Conservation (phyloP, 148 eudicot species). For the Polygonum aviculare region DNA sequence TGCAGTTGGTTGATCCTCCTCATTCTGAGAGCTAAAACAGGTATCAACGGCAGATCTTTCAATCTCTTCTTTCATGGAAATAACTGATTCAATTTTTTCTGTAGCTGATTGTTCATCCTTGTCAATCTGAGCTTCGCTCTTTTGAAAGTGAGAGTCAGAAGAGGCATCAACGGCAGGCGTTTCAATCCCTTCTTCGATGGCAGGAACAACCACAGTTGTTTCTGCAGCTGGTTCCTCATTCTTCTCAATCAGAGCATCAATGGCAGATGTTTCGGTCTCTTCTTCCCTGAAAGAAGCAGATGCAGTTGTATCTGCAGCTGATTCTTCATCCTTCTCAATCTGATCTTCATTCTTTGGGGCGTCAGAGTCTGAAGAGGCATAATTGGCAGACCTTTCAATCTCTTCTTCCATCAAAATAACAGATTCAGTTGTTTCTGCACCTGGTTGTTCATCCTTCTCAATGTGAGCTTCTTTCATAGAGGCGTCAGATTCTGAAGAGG, state of each 20-base stretch:
- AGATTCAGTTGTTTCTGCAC: conserved; percentile 13
- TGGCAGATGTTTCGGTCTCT: neutral
- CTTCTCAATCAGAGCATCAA: neutral
- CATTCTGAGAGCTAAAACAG: neutral
- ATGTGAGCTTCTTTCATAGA: neutral
- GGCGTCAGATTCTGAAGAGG: neutral
- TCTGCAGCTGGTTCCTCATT: conserved; percentile 9
- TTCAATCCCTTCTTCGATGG: neutral
- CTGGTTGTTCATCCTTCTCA: conserved; percentile 11
- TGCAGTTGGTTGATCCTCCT: neutral
- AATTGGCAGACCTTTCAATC: neutral
- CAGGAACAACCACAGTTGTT: conserved; percentile 15
- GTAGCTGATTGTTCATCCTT: too few relatives aligned
- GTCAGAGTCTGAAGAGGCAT: neutral
- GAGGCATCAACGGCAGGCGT: neutral
- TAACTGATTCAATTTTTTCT: too few relatives aligned
- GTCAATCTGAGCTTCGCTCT: neutral
- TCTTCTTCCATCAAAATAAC: conserved; percentile 9
- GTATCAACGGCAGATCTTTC: neutral
- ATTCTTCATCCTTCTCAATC: conserved; percentile 13
- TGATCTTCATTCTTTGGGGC: neutral
- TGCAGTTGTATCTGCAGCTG: conserved; percentile 14
- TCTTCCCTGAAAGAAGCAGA: conserved; percentile 7
- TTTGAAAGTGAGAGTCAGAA: neutral
- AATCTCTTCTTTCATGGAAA: neutral